phyloP scores from a whole-genome alignment of 805 yeast species.

The Monosporozyma aerobia region DNA sequence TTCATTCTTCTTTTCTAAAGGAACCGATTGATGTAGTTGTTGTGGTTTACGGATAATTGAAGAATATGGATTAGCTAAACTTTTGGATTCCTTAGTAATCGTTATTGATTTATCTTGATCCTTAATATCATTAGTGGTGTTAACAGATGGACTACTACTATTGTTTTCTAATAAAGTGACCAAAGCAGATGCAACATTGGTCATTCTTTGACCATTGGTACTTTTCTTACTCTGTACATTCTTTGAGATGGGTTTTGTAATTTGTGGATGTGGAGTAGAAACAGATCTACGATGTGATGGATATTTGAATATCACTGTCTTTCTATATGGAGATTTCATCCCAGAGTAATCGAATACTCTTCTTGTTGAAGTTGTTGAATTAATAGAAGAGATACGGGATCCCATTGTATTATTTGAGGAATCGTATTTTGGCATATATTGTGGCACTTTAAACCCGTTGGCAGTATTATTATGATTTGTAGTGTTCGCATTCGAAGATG shows the following conservation, averaged over 20 bases:
- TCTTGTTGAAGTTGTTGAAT: constrained; percentile 18
- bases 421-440: constrained; percentile 31
- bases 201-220: constrained; percentile 20
- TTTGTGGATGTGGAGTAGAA: constrained; percentile 1
- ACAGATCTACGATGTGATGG: constrained; percentile 7
- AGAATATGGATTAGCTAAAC: constrained; percentile 38
- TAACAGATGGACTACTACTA: constrained; percentile 7
- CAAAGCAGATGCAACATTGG: constrained; percentile 42
- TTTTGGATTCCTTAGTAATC: constrained; percentile 6
- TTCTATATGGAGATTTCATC: constrained; percentile 32
- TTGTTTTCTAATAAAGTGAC: constrained; percentile 34
- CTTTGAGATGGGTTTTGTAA: background rate
- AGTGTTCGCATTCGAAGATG: background rate
- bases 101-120: background rate
- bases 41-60: constrained; percentile 9
- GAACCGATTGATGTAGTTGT: background rate
- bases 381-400: constrained; percentile 4
- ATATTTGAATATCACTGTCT: constrained; percentile 27
- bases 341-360: constrained; percentile 32
- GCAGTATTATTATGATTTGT: constrained; percentile 2
- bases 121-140: constrained; percentile 2
- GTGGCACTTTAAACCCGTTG: constrained; percentile 21
- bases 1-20: background rate
- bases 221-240: background rate
- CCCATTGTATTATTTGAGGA: background rate